Base-by-base conservation (phyloP, 208 protist species). In the Kentomonas sorsogonicus region DNA sequence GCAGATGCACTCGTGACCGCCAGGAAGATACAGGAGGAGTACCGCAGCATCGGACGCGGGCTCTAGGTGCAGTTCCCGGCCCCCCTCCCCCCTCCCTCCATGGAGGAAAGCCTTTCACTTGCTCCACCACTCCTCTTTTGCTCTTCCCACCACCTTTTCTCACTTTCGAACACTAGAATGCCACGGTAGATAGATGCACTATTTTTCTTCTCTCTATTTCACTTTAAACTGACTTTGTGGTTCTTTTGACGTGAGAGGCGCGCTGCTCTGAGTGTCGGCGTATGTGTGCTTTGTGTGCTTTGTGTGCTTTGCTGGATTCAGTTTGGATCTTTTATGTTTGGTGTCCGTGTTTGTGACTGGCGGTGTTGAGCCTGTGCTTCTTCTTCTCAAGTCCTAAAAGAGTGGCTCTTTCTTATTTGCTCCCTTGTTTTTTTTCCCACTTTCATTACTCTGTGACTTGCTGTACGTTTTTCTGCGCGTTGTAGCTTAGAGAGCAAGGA, bases 11-110 rank as follows among this genome's bases (percentile, higher is more conserved):
- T 64, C 50, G 30, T 63, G 31, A 13, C 47, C 4, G 53, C 45
- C 16, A 53, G 39, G 51, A 34, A 63, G 50, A 44, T 73, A 0
- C 55, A 64, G 25, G 58, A 66, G 44, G 60, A 67, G 11, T 73
- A 73, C 41, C 39, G 58, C n/a, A 52, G 52, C 3, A 64, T 56
- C 0, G 57, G 61, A 23, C n/a, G n/a, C n/a, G n/a, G n/a, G n/a
- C n/a, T n/a, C n/a, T n/a, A n/a, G n/a, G n/a, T n/a, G n/a, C n/a
- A n/a, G n/a, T n/a, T n/a, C n/a, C n/a, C n/a, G n/a, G n/a, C n/a
- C n/a, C n/a, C n/a, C n/a, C n/a, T n/a, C n/a, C n/a, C n/a, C n/a
- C n/a, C n/a, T n/a, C n/a, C n/a, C n/a, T n/a, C n/a, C n/a, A n/a
- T n/a, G n/a, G n/a, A 46, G 5, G 9, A n/a, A 18, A n/a, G 43